phyloP scores from a whole-genome alignment of 139 green algal genomes.

The Astrephomene gubernaculifera region DNA sequence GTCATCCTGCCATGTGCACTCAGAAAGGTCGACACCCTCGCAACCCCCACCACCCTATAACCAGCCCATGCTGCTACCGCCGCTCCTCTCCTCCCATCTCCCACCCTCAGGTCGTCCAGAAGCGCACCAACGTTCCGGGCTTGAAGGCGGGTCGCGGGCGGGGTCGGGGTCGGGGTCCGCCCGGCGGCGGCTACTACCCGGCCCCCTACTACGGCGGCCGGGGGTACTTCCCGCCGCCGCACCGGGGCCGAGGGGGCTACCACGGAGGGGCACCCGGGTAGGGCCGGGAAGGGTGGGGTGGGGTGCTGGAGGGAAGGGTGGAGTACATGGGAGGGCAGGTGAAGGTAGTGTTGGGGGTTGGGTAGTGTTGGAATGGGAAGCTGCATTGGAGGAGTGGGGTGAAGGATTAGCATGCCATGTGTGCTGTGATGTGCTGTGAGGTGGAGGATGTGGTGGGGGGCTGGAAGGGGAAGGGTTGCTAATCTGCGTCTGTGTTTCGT shows the following conservation, averaged over 20 bases:
- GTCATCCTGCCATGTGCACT: too few species aligned
- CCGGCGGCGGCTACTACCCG: constrained; percentile 9
- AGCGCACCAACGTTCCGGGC: constrained; percentile 96
- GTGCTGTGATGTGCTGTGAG: too few species aligned
- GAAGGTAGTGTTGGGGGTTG: too few species aligned
- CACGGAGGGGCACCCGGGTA: constrained; percentile 30
- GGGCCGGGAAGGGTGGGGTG: too few species aligned
- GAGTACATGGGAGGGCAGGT: too few species aligned
- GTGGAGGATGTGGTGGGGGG: too few species aligned
- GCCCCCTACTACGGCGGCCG: constrained; percentile 32
- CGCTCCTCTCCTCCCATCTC: neutral
- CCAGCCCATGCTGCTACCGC: neutral
- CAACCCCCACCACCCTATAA: neutral
- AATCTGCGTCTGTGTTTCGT: too few species aligned
- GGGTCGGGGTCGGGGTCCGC: constrained; percentile 67
- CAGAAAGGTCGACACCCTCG: neutral
- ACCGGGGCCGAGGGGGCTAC: neutral
- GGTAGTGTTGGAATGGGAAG: too few species aligned
- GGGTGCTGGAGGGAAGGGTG: too few species aligned
- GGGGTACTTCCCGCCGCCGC: constrained; percentile 19
- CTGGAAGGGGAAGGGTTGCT: too few species aligned
- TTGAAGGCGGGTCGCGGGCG: constrained; percentile 77
- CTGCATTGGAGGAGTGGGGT: too few species aligned
- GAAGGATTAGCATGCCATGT: too few species aligned
- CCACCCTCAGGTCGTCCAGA: constrained; percentile 80